Evolutionary conservation across 1,139 yeast genomes (phyloP).

Genomic region (Zygosaccharomyces pseudobailii): DNA sequence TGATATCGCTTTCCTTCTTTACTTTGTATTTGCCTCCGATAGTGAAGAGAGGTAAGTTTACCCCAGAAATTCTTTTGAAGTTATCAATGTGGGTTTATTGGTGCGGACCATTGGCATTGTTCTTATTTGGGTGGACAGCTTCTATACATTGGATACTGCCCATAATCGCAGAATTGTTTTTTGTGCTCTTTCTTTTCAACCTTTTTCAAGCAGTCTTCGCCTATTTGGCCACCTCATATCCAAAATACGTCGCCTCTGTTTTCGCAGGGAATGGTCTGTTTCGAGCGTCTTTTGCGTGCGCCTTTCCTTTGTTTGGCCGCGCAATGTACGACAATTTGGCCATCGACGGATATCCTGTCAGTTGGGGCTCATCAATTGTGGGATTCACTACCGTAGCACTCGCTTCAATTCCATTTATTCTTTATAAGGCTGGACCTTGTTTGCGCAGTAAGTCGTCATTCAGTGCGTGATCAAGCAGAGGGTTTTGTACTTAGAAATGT

Average conservation of each 20-base stretch:
- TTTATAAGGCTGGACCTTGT: conserved; percentile 46
- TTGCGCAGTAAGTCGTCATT: conserved; percentile 45
- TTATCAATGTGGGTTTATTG: conserved; percentile 42
- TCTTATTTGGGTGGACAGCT: conserved; percentile 49
- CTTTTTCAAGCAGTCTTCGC: conserved; percentile 37
- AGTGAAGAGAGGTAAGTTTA: conserved; percentile 18
- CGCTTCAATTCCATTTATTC: conserved; percentile 44
- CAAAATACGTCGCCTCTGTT: conserved; percentile 49
- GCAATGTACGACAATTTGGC: conserved; percentile 45
- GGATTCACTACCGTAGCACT: conserved; percentile 41
- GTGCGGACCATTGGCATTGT: conserved; percentile 42
- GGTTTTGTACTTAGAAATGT: too few species aligned
- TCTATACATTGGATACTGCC: conserved; percentile 42
- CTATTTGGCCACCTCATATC: conserved; percentile 34
- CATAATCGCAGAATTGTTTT: conserved; percentile 39
- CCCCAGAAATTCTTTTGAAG: conserved; percentile 42
- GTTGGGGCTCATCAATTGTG: conserved; percentile 48
- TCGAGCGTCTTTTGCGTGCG: conserved; percentile 51
- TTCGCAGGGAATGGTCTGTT: conserved; percentile 52
- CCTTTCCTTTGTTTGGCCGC: conserved; percentile 56
- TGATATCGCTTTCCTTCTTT: conserved; percentile 7
- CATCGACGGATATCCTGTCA: conserved; percentile 47
- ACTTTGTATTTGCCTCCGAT: conserved; percentile 10
- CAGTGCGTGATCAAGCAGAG: background rate
- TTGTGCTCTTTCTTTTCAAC: conserved; percentile 38